These are phyloP conservation scores for Astragalus glycyphyllos DNA, from an alignment of 306 rosid genomes.

Conservation along the genomic window DNA sequence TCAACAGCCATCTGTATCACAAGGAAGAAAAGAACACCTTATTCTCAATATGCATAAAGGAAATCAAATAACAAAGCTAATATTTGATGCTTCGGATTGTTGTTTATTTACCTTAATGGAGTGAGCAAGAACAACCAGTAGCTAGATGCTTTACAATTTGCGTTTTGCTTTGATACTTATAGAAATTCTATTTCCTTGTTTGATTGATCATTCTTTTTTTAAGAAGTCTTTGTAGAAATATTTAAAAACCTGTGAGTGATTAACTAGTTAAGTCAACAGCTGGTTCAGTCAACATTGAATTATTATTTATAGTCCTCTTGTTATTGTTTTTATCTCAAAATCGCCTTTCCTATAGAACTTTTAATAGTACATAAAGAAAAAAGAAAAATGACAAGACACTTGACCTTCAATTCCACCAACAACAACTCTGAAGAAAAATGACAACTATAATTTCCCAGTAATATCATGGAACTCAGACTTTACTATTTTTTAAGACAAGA, in stretches of 20 bases:
- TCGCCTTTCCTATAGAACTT: not conserved
- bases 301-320: not conserved
- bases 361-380: too few relatives aligned
- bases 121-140: not conserved
- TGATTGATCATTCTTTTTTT: not conserved
- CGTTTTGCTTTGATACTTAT: conserved; percentile 19
- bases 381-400: too few relatives aligned
- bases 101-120: conserved; percentile 34
- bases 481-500: not conserved
- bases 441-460: not conserved
- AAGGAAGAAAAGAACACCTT: not conserved
- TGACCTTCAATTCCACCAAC: too few relatives aligned
- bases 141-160: conserved; percentile 1
- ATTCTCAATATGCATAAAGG: conserved; percentile 24
- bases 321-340: not conserved
- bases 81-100: not conserved
- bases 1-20: conserved; percentile 64
- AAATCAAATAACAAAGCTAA: conserved; percentile 1
- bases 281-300: conserved; percentile 23
- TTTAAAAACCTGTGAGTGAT: conserved; percentile 2
- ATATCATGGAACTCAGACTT: not conserved
- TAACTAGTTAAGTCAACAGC: not conserved
- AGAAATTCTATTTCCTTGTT: not conserved
- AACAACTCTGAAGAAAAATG: conserved; percentile 1
- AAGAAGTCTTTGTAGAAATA: conserved; percentile 34